Evolutionary conservation across 2,329 filamentous ascomycete genomes (phyloP).

Genomic region (Nothophaeocryptopus gaeumannii): DNA sequence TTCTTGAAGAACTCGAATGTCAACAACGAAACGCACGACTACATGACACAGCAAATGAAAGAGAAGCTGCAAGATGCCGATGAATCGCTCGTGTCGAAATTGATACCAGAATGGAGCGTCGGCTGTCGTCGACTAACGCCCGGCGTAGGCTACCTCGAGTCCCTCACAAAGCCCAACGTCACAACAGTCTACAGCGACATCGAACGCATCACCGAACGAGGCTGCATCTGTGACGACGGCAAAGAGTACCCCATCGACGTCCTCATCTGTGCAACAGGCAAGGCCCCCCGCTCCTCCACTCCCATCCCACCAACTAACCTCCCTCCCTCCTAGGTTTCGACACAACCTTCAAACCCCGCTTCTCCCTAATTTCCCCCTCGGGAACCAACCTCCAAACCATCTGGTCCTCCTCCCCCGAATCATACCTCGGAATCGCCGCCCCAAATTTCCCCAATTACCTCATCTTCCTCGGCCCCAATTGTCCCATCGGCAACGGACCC

Average conservation of each 20-base stretch:
- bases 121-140: constrained; percentile 18
- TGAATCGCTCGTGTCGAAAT: background rate
- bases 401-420: constrained; percentile 24
- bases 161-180: constrained; percentile 15
- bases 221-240: constrained; percentile 5
- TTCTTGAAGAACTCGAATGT: constrained; percentile 49
- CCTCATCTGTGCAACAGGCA: constrained; percentile 45
- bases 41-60: constrained; percentile 40
- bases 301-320: constrained; percentile 24
- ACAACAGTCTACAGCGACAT: constrained; percentile 11
- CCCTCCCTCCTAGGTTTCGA: constrained; percentile 29
- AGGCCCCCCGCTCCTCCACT: constrained; percentile 42
- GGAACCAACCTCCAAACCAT: constrained; percentile 19
- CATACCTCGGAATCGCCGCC: constrained; percentile 25
- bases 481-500: constrained; percentile 14
- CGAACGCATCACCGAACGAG: constrained; percentile 8
- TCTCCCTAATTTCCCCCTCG: constrained; percentile 38
- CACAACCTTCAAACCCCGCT: constrained; percentile 36
- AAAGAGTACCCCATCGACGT: constrained; percentile 37
- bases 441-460: constrained; percentile 32
- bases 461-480: constrained; percentile 19
- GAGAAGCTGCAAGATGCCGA: constrained; percentile 36
- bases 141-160: constrained; percentile 16
- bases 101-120: constrained; percentile 15
- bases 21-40: constrained; percentile 42